Percentiles rank a stretch among this genome's conserved stretches.
Conservation (phyloP, 768 basidiomycete species). For the Mrakia blollopis region DNA sequence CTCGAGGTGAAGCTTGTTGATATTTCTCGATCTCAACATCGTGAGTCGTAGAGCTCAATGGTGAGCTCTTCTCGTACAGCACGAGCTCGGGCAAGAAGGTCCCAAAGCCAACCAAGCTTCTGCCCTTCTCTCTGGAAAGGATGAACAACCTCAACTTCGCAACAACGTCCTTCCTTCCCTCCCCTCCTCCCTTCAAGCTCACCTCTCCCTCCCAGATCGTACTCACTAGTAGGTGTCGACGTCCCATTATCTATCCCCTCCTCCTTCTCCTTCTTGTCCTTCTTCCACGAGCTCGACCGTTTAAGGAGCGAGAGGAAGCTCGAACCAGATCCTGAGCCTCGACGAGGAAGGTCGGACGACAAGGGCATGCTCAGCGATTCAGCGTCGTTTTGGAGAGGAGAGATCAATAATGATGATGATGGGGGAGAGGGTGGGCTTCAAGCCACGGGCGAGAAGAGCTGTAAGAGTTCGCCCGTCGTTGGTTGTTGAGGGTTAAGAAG, state of each 20-base stretch:
- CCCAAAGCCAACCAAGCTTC: neutral
- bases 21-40: too few species aligned
- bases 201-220: neutral
- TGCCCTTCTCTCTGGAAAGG: neutral
- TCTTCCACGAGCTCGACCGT: slow-evolving; percentile 13
- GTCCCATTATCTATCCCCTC: neutral
- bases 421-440: too few species aligned
- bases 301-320: neutral
- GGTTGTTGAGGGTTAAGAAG: neutral
- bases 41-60: neutral
- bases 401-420: too few species aligned
- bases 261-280: neutral
- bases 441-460: too few species aligned
- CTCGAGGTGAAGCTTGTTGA: neutral
- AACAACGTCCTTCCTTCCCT: neutral
- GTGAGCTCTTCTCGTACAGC: neutral
- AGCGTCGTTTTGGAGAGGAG: too few species aligned
- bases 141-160: slow-evolving; percentile 1
- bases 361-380: neutral
- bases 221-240: slow-evolving; percentile 6
- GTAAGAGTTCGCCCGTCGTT: too few species aligned
- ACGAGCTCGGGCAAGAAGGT: neutral
- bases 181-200: neutral
- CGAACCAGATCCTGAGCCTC: neutral
- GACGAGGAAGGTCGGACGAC: neutral